Conservation (phyloP, 2,329 filamentous ascomycete species). For the Colletotrichum eremochloae region DNA sequence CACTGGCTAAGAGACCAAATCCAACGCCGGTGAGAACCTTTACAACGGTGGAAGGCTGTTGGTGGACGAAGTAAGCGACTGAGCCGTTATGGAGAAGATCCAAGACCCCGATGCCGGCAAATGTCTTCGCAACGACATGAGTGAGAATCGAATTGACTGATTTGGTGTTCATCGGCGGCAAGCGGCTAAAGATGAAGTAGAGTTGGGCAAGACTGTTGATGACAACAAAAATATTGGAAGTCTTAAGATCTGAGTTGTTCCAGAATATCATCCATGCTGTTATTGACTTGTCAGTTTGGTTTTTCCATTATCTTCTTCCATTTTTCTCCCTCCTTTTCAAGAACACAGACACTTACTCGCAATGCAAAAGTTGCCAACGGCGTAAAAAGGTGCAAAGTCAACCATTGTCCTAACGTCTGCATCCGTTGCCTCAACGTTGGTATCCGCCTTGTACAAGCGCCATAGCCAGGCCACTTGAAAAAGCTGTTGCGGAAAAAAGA, state of each 20-base stretch:
- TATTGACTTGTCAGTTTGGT: not conserved
- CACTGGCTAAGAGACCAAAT: conserved; percentile 61
- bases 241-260: conserved; percentile 65
- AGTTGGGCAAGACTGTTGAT: conserved; percentile 69
- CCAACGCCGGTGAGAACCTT: conserved; percentile 67
- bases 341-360: conserved; percentile 57
- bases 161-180: conserved; percentile 62
- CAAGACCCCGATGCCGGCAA: conserved; percentile 71
- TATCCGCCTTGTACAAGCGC: conserved; percentile 63
- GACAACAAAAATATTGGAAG: conserved; percentile 67
- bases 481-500: conserved; percentile 73
- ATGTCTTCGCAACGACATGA: conserved; percentile 70
- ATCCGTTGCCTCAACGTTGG: conserved; percentile 53
- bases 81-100: conserved; percentile 71
- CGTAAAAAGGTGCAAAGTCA: conserved; percentile 68
- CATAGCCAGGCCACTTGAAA: conserved; percentile 71
- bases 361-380: conserved; percentile 70
- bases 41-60: conserved; percentile 59
- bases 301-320: not conserved
- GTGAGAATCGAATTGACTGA: conserved; percentile 67
- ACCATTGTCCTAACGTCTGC: conserved; percentile 62
- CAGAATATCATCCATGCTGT: conserved; percentile 73
- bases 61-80: conserved; percentile 66
- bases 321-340: not conserved
- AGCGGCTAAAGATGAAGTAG: conserved; percentile 63